Evolutionary conservation across 441 rosid species (phyloP), one percentile per base, ranked within the genome.

Genomic region (Arabidopsis lyrata): DNA sequence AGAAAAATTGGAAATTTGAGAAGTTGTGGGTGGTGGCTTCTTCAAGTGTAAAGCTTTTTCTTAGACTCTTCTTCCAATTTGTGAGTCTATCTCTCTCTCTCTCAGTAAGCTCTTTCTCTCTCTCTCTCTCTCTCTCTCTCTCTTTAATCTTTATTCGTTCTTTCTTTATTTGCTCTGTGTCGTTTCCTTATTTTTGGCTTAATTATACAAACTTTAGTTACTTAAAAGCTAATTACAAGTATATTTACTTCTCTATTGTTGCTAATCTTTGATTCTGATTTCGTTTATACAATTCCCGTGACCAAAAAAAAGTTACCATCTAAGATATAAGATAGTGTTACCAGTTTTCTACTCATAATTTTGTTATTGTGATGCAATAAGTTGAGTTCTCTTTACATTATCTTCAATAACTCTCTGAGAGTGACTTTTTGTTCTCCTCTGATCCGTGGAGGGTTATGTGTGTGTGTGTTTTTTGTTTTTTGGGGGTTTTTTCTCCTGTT

Each of bases 61-160:
- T 68, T 41, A 54, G 57, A 65, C 76, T 78, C 48, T 61, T 61
- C 68, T 74, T 81, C 79, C 79, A 80, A 41, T 81, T 86, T 88
- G 86, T 58, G 77, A 64, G 65, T 68, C 70, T 9, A 14, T 70
- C 53, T 47, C 77, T 83, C 80, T 70, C 59, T 47, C 78, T 83
- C 80, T 76, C 65, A 82, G 86, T 87, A 73, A 86, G 87, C 80
- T 69, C 44, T 58, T 31, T 36, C 9, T 18, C 31, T 27, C 24
- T 78, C 34, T 8, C 42, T 36, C 59, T 18, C 31, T 27, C 24
- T 78, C 32, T 8, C 38, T 36, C 9, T 18, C 31, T 27, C 24
- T 78, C 34, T 8, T n/a, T 36, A 20, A 1, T 20, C 59, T 57
- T 69, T 16, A 48, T 47, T 49, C 5, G 0, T 18, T 78, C 29